Evolutionary conservation across 23 red algal species (phyloP), one percentile per base, ranked within the genome.

Genomic region (Gracilaria gracilis): DNA sequence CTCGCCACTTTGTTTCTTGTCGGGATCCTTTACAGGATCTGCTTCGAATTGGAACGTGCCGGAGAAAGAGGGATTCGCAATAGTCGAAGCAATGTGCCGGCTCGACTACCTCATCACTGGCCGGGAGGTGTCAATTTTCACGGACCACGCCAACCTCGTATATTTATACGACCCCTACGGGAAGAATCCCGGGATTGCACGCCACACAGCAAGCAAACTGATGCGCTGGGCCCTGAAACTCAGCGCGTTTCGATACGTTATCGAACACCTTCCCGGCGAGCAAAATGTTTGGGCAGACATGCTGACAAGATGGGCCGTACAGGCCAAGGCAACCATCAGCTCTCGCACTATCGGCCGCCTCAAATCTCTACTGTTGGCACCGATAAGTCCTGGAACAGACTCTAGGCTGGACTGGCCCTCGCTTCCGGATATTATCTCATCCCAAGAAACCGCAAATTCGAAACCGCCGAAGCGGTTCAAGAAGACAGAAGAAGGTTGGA

Each of bases 191-290:
- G 50, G 50, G 7, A 54, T 82, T n/a, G 48, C 79, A 9, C 36
- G 79, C 7, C 79, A 82, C 24, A 54, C 50, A 8, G 79, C 25
- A 4, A 55, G 21, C 79, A 82, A 82, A 62, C 40, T 82, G 8
- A 24, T 51, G 50, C 79, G 44, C 7, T 82, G 79, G 79, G 79
- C 79, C 21, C 6, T 82, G 3, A 44, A 54, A 6, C 32, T 82
- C 21, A 42, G 40, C 21, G 79, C 39, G 2, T 80, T 80, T 25
- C 33, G 44, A 16, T 80, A 50, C 21, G 44, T 46, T 17, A 54
- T 80, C n/a, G 79, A 82, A 82, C 79, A 82, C n/a, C 7, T 82
- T 59, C 61, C 61, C 2, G 82, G 82, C 19, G 61, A 86, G 49
- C 12, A 35, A 9, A 86, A 86, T 21, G 61, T 66, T 11, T 86